Evolutionary conservation across 2,329 filamentous ascomycete genomes (phyloP).

Genomic region (Colletotrichum magnum): DNA sequence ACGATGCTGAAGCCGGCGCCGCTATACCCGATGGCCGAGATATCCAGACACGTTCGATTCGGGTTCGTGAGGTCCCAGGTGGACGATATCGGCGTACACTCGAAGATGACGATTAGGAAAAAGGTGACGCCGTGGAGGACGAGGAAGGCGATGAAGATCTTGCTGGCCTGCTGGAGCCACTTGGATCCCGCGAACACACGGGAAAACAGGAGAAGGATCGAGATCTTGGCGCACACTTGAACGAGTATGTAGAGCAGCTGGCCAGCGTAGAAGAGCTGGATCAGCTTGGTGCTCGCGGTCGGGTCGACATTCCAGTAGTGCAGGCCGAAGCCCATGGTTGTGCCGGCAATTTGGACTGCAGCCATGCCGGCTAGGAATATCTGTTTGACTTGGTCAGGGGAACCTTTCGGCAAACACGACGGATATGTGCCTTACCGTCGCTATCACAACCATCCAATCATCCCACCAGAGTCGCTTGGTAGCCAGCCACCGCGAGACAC

Average conservation of each 20-base stretch:
- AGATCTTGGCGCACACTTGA: slow-evolving; percentile 44
- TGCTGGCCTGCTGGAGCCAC: slow-evolving; percentile 34
- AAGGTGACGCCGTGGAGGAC: slow-evolving; percentile 40
- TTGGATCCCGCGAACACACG: slow-evolving; percentile 36
- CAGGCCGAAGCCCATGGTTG: slow-evolving; percentile 42
- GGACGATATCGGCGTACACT: slow-evolving; percentile 35
- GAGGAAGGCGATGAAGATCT: slow-evolving; percentile 26
- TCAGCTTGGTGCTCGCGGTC: slow-evolving; percentile 1
- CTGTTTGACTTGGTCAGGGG: background rate
- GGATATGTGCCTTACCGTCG: background rate
- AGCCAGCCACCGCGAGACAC: slow-evolving; percentile 29
- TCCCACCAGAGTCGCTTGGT: slow-evolving; percentile 39
- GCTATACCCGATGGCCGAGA: slow-evolving; percentile 32
- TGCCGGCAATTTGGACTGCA: slow-evolving; percentile 36
- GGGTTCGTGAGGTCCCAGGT: slow-evolving; percentile 34
- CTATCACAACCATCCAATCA: slow-evolving; percentile 30
- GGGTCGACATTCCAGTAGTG: slow-evolving; percentile 45
- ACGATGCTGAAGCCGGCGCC: slow-evolving; percentile 32
- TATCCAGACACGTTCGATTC: slow-evolving; percentile 13
- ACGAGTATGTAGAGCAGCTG: slow-evolving; percentile 44
- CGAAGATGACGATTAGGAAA: slow-evolving; percentile 41
- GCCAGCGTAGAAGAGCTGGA: slow-evolving; percentile 39
- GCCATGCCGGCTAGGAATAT: slow-evolving; percentile 34
- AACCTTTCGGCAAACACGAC: background rate
- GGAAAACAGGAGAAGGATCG: slow-evolving; percentile 44